Base-by-base conservation (phyloP, 2,329 filamentous ascomycete species). In the Microdochium trichocladiopsis region DNA sequence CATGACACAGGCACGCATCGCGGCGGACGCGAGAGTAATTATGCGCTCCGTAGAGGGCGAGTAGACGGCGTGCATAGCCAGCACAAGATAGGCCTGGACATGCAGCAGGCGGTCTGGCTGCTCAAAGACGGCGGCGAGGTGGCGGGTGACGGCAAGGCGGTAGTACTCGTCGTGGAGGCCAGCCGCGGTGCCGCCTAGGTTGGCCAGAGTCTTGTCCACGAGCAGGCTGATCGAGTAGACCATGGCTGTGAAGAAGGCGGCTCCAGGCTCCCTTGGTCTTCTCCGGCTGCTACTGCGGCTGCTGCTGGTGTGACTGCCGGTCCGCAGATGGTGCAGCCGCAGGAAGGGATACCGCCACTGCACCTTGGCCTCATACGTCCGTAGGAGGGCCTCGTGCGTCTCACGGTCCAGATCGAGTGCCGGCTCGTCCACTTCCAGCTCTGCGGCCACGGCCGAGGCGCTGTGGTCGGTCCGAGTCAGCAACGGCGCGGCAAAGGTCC, bases 1-100 rank as follows among this genome's bases (percentile, higher is more conserved):
- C 53, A 61, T 57, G 31, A 64, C 59, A 50, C 64, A 66, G 51
- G 57, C 62, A 10, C 64, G 60, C 51, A 63, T 60, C 2, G 61
- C 55, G 0, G 57, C 56, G 1, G 63, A 61, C 0, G 61, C 53
- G 16, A 66, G 50, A 2, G 61, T 57, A 14, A 66, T 53, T 36
- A 67, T 60, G n/a, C 56, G 52, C 12, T 64, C 60, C 0, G 57
- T 60, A 6, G 63, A 64, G 3, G 59, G 61, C 23, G 58, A 53
- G 51, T 65, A 60, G 3, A 66, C 56, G 2, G 63, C 61, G 49
- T 65, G 57, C 49, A 63, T 53, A 48, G 53, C 58, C 0, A 67
- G 57, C 3, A 67, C 55, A 1, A 61, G 55, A 47, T 52, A 52
- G 25, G 63, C 60, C 37, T 66, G 57, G 47, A 63, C 52, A 49